A percentile compares a stretch with the other conserved stretches of the same genome.
phyloP scores from a whole-genome alignment of 306 rosid species.

The Macrotyloma uniflorum region DNA sequence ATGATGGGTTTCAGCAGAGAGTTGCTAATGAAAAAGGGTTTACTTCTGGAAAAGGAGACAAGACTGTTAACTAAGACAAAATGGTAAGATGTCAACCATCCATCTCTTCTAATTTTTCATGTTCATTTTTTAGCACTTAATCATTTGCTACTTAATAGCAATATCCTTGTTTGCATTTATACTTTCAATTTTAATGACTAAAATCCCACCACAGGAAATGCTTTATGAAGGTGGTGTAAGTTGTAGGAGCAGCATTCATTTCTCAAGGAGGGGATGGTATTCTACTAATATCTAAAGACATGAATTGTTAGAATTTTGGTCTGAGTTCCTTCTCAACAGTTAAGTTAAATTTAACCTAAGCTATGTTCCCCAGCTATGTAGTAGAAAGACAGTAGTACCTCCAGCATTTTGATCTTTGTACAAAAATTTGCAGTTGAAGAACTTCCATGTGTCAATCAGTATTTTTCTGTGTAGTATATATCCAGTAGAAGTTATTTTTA shows the following conservation, averaged over 20 bases:
- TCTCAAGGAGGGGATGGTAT: conserved; percentile 29
- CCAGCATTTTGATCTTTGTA: conserved; percentile 46
- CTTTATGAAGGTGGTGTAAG: conserved; percentile 53
- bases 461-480: conserved; percentile 28
- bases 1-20: conserved; percentile 55
- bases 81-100: conserved; percentile 49
- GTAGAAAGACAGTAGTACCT: conserved; percentile 28
- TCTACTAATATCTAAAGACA: conserved; percentile 36
- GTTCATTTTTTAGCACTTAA: neutral
- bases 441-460: conserved; percentile 35
- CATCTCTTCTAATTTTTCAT: neutral
- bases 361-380: conserved; percentile 20
- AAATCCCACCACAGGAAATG: conserved; percentile 47
- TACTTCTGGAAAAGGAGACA: conserved; percentile 53
- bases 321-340: conserved; percentile 38
- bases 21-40: conserved; percentile 59
- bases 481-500: conserved; percentile 20
- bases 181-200: neutral
- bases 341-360: conserved; percentile 31
- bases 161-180: neutral
- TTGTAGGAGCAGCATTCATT: conserved; percentile 41
- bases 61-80: conserved; percentile 52
- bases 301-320: conserved; percentile 24
- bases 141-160: neutral
- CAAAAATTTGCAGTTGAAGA: conserved; percentile 56